A percentile compares a stretch with the other conserved stretches of the same genome.
These are phyloP conservation scores for Phaeosphaeria sp. DNA, from an alignment of 2,329 filamentous ascomycete genomes.

Conservation along the genomic window DNA sequence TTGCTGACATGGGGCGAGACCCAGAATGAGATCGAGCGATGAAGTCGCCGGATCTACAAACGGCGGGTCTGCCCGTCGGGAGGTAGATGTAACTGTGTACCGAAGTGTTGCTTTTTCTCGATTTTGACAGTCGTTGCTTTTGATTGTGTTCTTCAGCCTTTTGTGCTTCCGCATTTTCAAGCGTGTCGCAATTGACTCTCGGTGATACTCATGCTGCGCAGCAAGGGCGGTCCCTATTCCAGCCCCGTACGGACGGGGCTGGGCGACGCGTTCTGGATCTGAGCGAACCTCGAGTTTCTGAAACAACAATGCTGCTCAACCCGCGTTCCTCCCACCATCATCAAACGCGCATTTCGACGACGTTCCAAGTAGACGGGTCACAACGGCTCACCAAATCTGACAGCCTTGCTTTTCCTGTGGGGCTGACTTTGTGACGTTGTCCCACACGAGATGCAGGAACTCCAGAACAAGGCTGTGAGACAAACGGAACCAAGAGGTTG, in stretches of 20 bases:
- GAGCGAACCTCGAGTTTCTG: background rate
- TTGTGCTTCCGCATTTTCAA: background rate
- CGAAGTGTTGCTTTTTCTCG: background rate
- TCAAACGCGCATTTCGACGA: background rate
- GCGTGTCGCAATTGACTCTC: background rate
- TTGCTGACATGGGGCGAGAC: background rate
- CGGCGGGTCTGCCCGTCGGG: background rate
- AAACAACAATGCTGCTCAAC: background rate
- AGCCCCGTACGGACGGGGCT: background rate
- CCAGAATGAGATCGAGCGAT: background rate
- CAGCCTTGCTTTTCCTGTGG: background rate
- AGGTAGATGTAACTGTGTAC: background rate
- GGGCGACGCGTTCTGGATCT: background rate
- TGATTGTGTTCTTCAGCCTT: background rate
- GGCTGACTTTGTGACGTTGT: constrained; percentile 1
- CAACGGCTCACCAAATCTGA: background rate
- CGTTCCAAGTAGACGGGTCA: background rate
- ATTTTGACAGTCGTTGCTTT: background rate
- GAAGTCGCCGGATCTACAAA: background rate
- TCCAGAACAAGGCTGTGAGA: constrained; percentile 1
- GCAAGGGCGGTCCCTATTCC: background rate
- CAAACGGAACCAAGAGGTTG: background rate
- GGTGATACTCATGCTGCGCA: background rate
- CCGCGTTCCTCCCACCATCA: constrained; percentile 1
- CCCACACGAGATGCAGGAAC: constrained; percentile 8